Base-by-base conservation (phyloP, 495 filamentous ascomycete species). In the Penicillium cinerascens region DNA sequence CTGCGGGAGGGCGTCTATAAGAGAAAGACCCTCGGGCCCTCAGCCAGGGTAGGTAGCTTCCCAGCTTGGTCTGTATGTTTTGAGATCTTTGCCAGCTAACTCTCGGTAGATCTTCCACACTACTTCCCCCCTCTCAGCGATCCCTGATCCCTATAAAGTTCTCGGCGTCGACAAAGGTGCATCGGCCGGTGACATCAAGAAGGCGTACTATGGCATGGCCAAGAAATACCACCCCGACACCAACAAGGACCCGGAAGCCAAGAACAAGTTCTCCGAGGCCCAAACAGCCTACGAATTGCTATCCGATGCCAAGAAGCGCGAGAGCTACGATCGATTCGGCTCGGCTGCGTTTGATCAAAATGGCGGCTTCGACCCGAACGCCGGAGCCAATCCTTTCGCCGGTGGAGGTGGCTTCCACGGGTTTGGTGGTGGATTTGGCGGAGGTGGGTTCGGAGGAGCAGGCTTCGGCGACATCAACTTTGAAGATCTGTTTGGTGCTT, bases 141-240 rank as follows among this genome's bases (percentile, higher is more conserved):
- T 84, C 18, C 81, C 87, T 60, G 85, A 98, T 61, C 93, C 93
- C 7, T 98, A 98, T 67, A 82, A 81, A 47, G 74, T 85, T 26
- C 84, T 98, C 33, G 93, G 92, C n/a, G 86, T 98, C 13, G 75
- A 77, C 51, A 92, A 89, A 66, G 76, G 67, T 37, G 89, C 93
- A 13, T 86, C 89, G n/a, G 70, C 88, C 5, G 65, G 83, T 48
- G 95, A 97, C 6, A 96, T 98, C 62, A 98, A 98, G 65, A 97
- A 97, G 70, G 92, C 93, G 2, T 98, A 98, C 76, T 98, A 98
- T 68, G 86, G 90, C 47, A 75, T 96, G 54, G 93, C 93, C n/a
- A 97, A 97, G 72, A 97, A 97, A 65, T 98, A 84, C 66, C 93
- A 98, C 61, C 93, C 93, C 7, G 93, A 98, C 69, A 96, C 93